Conservation (phyloP, 192 early-diverging fungal genomes). For the Cetraspora pellucida region DNA sequence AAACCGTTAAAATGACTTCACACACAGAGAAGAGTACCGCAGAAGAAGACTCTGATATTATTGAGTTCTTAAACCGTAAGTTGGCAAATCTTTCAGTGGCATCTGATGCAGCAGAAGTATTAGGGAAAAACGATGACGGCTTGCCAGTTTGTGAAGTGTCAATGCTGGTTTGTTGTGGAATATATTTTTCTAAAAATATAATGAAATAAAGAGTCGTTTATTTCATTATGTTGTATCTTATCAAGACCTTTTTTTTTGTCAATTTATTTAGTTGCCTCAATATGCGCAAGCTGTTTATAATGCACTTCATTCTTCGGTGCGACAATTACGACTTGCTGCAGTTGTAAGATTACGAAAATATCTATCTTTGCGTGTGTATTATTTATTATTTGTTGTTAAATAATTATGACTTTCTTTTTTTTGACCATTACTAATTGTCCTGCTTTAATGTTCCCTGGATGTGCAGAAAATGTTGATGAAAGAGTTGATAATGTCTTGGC, state of each 20-base stretch:
- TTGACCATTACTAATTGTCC: not conserved
- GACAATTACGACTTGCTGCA: slow-evolving; percentile 2
- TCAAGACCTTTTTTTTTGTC: not conserved
- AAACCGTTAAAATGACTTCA: not conserved
- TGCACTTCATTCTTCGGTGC: slow-evolving; percentile 2
- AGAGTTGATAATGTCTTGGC: slow-evolving; percentile 19
- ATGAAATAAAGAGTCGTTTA: not conserved
- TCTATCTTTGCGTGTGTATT: slow-evolving; percentile 17
- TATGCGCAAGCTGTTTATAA: not conserved
- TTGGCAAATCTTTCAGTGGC: slow-evolving; percentile 17
- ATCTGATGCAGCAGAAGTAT: slow-evolving; percentile 2
- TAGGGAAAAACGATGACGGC: slow-evolving; percentile 1
- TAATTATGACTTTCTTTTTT: not conserved
- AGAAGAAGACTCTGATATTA: slow-evolving; percentile 25
- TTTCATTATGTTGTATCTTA: not conserved
- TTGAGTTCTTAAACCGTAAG: slow-evolving; percentile 21
- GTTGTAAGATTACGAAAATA: slow-evolving; percentile 27
- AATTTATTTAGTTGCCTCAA: slow-evolving; percentile 6
- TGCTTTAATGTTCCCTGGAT: not conserved
- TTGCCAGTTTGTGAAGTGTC: slow-evolving; percentile 27
- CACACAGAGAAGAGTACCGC: slow-evolving; percentile 22
- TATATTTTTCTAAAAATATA: not conserved
- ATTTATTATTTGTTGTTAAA: not conserved
- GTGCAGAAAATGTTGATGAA: slow-evolving; percentile 19
- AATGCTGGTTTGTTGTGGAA: not conserved